Conservation (phyloP, 768 basidiomycete genomes). For the Wakefieldia striispora region DNA sequence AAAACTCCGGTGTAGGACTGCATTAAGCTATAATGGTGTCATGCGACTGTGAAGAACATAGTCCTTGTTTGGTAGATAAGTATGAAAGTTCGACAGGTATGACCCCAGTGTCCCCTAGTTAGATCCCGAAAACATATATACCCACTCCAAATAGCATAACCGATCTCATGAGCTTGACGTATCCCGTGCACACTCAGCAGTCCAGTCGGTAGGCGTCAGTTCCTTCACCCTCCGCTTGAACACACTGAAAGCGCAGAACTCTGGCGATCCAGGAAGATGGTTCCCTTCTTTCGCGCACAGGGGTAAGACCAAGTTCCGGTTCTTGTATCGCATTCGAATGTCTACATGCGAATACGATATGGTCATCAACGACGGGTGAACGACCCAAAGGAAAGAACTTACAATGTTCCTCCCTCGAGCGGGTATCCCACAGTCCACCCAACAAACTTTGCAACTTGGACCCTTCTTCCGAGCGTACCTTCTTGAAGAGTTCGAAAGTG, state of each 20-base stretch:
- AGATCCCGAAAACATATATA: too few relatives aligned
- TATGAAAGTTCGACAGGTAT: too few relatives aligned
- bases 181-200: slow-evolving; percentile 52
- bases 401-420: slow-evolving; percentile 43
- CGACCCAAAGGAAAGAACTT: slow-evolving; percentile 10
- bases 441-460: slow-evolving; percentile 15
- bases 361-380: too few relatives aligned
- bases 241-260: slow-evolving; percentile 67
- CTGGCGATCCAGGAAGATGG: slow-evolving; percentile 66
- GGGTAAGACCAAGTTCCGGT: slow-evolving; percentile 60
- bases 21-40: too few relatives aligned
- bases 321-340: slow-evolving; percentile 77
- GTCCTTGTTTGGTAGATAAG: too few relatives aligned
- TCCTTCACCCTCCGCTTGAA: slow-evolving; percentile 62
- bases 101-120: too few relatives aligned
- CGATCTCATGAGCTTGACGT: slow-evolving; percentile 1
- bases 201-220: slow-evolving; percentile 67
- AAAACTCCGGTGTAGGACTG: too few relatives aligned
- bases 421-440: slow-evolving; percentile 36
- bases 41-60: too few relatives aligned
- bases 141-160: too few relatives aligned
- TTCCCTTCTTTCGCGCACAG: slow-evolving; percentile 63
- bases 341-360: slow-evolving; percentile 32
- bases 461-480: not conserved
- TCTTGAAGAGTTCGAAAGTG: too few relatives aligned